Base-by-base conservation (phyloP, 768 basidiomycete species). In the Boletellus ananas region DNA sequence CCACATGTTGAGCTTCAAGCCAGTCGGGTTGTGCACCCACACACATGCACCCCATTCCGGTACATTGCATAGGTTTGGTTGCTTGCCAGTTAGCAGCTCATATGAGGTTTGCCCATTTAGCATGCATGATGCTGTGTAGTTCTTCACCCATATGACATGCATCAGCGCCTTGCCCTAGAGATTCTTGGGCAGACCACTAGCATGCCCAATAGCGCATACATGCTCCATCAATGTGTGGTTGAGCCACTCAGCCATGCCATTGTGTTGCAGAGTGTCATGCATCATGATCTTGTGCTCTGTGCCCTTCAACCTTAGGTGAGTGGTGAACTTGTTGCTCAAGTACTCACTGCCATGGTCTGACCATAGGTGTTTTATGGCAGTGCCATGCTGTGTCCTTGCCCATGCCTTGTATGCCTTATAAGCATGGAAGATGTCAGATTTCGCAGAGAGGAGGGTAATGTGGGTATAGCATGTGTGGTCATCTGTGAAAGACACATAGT, bases 331-430 rank as follows among this genome's bases (percentile, higher is more conserved):
- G n/a, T n/a, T n/a, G n/a, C n/a, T n/a, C n/a, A n/a, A n/a, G n/a
- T 74, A 78, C 46, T 80, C 71, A 3, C 56, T 47, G 8, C 56
- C 52, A 2, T 21, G 2, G 33, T 57, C 52, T 0, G 49, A 51
- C 3, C 42, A 27, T 1, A 58, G 45, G 4, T 23, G 27, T 31
- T 58, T 49, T 3, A 58, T 14, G 0, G n/a, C 16, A 9, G 9
- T 9, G 2, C 37, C 40, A 1, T 23, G 21, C 38, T 54, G 55
- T 3, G 14, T 54, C 10, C 3, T 2, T 1, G 34, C 14, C 52
- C 55, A 56, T 0, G 44, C 40, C 18, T 51, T 31, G 17, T 40
- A 59, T 3, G 37, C 20, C 12, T 39, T 11, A 6, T 53, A 56
- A 1, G 51, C 43, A 11, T 34, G 6, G 23, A 60, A 54, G 5